Base-by-base conservation (phyloP, 805 yeast genomes). In the Kregervanrija fluxuum region DNA sequence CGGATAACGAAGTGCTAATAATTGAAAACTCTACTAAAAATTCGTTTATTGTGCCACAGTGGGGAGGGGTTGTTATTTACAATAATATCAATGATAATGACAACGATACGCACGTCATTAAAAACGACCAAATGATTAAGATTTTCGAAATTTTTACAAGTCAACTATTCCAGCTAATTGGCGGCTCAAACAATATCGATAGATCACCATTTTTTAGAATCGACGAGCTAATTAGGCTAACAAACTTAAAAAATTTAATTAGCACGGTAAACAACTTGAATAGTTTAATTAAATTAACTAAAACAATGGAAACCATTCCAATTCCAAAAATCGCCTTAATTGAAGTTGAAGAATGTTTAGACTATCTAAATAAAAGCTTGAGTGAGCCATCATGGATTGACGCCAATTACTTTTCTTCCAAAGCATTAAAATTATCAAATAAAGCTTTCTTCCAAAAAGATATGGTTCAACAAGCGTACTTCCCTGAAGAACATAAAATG, bases 401-500 rank as follows among this genome's bases (percentile, higher is more conserved):
- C 17, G 71, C 73, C 1, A 69, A 76, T 12, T 37, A 52, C 6
- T 38, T 43, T 12, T 70, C 79, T 1, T 73, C 82, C 11, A 54
- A 60, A n/a, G 86, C 95, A 0, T 68, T 80, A 37, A 56, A 66
- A 11, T 65, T 72, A 38, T 84, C 96, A 0, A 74, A 80, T 51
- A 69, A 69, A 38, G 97, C 98, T 0, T 91, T 91, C 56, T 91
- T 91, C 61, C 95, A 91, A 54, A 85, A 86, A 54, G 90, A 84
- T 61, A 91, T 93, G 96, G 87, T 93, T 30, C 95, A 88, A 56
- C 97, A 91, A 59, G 87, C 84, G 45, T 89, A 85, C 62, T 88
- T 90, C 70, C 98, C 99, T 0, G 91, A 85, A 51, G 97, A 91
- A 61, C 99, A 91, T 60, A 90, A 87, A 61, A 71, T 93, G 56